phyloP scores from a whole-genome alignment of 2,329 filamentous ascomycete species.

The Dactylellina parvicollis region DNA sequence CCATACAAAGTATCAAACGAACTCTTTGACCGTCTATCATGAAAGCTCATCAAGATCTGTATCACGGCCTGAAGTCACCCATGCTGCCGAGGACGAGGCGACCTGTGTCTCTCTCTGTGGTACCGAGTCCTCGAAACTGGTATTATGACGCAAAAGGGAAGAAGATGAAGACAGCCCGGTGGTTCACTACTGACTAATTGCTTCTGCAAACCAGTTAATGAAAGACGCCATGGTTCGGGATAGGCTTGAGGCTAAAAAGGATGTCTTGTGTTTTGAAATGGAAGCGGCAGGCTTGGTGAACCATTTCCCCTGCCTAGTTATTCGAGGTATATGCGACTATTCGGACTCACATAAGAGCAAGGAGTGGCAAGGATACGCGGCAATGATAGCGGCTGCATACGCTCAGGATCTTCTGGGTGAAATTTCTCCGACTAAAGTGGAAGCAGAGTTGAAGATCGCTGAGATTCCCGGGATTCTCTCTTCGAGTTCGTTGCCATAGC shows the following conservation, averaged over 20 bases:
- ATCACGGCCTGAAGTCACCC: conserved; percentile 39
- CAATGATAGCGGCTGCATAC: conserved; percentile 13
- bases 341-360: conserved; percentile 27
- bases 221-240: conserved; percentile 28
- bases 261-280: conserved; percentile 27
- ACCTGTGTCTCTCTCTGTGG: background rate
- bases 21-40: background rate
- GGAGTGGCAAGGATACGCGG: conserved; percentile 25
- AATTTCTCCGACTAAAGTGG: background rate
- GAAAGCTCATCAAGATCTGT: conserved; percentile 43
- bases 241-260: background rate
- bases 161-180: background rate
- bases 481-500: background rate
- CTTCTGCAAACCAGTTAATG: conserved; percentile 42
- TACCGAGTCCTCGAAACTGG: conserved; percentile 37
- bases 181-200: conserved; percentile 24
- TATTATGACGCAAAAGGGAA: conserved; percentile 47
- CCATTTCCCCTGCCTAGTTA: conserved; percentile 12
- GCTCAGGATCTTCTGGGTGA: conserved; percentile 10
- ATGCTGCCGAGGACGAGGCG: background rate
- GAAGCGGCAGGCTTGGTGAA: conserved; percentile 25
- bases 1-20: background rate
- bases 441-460: background rate
- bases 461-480: background rate
- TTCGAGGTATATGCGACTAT: conserved; percentile 24